Base-by-base conservation (phyloP, 139 green algal species). In the Chlorella vulgaris region DNA sequence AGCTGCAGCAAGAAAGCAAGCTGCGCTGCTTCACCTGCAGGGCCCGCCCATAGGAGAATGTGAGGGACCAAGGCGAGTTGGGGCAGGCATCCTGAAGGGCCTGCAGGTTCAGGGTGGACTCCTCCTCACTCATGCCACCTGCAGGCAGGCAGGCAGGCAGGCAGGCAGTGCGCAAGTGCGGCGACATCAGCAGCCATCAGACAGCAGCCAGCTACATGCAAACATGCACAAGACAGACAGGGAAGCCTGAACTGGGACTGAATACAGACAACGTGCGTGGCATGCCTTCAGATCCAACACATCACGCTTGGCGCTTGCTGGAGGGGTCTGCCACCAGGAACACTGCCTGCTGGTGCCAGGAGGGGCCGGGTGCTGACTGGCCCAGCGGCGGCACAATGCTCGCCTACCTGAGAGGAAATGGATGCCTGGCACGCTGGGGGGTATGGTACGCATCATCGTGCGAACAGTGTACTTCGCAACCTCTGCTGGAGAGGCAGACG, bases 21-120 rank as follows among this genome's bases (percentile, higher is more conserved):
- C 47, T 58, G 47, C 47, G 15, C 47, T 58, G 47, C 15, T 58
- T 26, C 81, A 98, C 94, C 73, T 79, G 73, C 53, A 98, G 89
- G 3, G 95, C 95, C 55, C 94, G 81, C 70, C 91, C 94, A 80
- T 96, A 98, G 35, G 85, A 94, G 89, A 98, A 99, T 33, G 95
- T 97, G 24, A 99, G 86, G n/a, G 86, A 84, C 95, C 95, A 99
- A 28, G 95, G 95, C 6, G 91, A 60, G 80, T 92, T 88, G 76
- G 91, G 91, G 76, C 80, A 89, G n/a, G 71, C 89, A 7, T 91
- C 83, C 79, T 91, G 91, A 29, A 90, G 58, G 26, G 88, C 93
- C 67, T 94, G 88, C 76, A 99, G 86, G 88, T 98, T 96, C 47
- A 94, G 77, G 15, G 95, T 98, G 43, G 87, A 84, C 74, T 97